phyloP scores from a whole-genome alignment of 2,329 filamentous ascomycete species.

The Pyrenophora teres region DNA sequence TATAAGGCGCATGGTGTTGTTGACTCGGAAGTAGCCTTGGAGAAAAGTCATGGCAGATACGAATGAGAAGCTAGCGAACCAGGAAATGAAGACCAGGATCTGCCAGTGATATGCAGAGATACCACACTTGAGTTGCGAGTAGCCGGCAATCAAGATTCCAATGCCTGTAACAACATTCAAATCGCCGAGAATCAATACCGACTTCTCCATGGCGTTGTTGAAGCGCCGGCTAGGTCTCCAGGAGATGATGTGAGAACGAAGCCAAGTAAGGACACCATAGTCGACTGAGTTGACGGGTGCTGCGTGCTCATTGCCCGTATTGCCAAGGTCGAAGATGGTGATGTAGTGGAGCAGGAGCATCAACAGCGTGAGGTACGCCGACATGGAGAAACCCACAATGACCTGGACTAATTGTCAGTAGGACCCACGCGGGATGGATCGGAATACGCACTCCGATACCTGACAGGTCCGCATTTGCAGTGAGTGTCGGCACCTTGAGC shows the following conservation, averaged over 20 bases:
- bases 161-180: constrained; percentile 33
- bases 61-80: constrained; percentile 31
- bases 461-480: constrained; percentile 29
- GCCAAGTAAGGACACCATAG: constrained; percentile 15
- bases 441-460: constrained; percentile 26
- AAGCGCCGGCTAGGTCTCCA: constrained; percentile 30
- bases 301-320: constrained; percentile 1
- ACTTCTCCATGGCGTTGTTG: constrained; percentile 34
- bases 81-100: constrained; percentile 32
- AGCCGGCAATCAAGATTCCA: constrained; percentile 25
- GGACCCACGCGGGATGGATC: background rate
- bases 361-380: constrained; percentile 29
- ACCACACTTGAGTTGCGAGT: constrained; percentile 30
- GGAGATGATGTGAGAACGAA: constrained; percentile 17
- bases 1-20: constrained; percentile 26
- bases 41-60: constrained; percentile 28
- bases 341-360: constrained; percentile 26
- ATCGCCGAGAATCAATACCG: constrained; percentile 36
- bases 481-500: constrained; percentile 15
- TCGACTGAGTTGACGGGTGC: constrained; percentile 20
- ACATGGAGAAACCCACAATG: constrained; percentile 34
- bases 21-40: constrained; percentile 25
- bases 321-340: constrained; percentile 12
- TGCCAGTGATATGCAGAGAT: constrained; percentile 37
- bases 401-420: constrained; percentile 15